phyloP scores from a whole-genome alignment of 2,329 filamentous ascomycete species.

The Cordyceps cicadae region DNA sequence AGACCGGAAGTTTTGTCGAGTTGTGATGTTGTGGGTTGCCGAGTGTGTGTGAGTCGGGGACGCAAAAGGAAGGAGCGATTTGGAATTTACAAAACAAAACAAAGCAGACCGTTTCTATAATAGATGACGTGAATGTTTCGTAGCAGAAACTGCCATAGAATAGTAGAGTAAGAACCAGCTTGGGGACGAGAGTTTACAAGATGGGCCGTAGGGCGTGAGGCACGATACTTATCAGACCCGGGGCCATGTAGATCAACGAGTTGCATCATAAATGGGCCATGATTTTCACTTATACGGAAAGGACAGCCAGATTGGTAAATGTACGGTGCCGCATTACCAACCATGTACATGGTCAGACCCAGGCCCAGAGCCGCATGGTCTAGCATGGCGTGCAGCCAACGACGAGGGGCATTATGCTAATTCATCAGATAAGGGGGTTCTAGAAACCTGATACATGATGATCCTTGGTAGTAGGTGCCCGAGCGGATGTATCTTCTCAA shows the following conservation, averaged over 20 bases:
- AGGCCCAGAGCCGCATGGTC: background rate
- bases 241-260: background rate
- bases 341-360: background rate
- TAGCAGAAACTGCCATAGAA: background rate
- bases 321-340: background rate
- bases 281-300: background rate
- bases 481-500: background rate
- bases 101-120: background rate
- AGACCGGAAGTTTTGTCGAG: background rate
- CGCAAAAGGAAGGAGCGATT: background rate
- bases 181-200: background rate
- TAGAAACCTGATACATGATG: conserved; percentile 2
- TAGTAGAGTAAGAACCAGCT: background rate
- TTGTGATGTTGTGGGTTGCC: background rate
- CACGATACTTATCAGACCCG: background rate
- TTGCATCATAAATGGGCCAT: background rate
- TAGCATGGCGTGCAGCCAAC: background rate
- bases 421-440: background rate
- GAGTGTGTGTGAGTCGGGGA: too few relatives aligned
- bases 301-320: background rate
- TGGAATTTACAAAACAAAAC: background rate
- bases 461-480: background rate
- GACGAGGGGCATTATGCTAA: background rate
- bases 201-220: background rate
- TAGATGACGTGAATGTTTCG: background rate